phyloP scores from a whole-genome alignment of 2,329 filamentous ascomycete genomes.

The Parasarocladium wereldwijsianum region DNA sequence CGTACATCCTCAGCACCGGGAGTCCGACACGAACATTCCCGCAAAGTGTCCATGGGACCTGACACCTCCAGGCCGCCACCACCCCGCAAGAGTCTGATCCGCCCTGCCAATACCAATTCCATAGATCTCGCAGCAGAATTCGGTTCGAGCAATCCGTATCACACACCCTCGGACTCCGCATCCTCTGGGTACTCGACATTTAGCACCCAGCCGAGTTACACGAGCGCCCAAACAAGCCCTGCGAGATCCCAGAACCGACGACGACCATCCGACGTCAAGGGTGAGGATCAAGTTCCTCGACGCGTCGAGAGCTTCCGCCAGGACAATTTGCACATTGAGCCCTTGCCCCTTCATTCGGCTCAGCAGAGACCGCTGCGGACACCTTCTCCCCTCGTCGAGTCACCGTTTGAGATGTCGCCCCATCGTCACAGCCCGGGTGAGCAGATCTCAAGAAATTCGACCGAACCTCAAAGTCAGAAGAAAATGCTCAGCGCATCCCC shows the following conservation, averaged over 20 bases:
- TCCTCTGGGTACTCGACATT: slow-evolving; percentile 50
- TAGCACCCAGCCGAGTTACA: slow-evolving; percentile 36
- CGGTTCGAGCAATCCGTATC: slow-evolving; percentile 47
- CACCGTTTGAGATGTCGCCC: slow-evolving; percentile 14
- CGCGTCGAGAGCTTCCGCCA: slow-evolving; percentile 29
- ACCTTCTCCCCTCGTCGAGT: slow-evolving; percentile 13
- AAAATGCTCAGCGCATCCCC: slow-evolving; percentile 6
- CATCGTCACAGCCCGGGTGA: slow-evolving; percentile 8
- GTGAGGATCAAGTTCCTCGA: slow-evolving; percentile 38
- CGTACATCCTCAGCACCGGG: slow-evolving; percentile 35
- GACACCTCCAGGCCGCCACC: slow-evolving; percentile 38
- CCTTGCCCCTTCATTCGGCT: slow-evolving; percentile 9
- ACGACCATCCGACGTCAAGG: slow-evolving; percentile 26
- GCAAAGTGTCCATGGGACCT: slow-evolving; percentile 29
- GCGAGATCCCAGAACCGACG: slow-evolving; percentile 17
- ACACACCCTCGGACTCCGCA: slow-evolving; percentile 47
- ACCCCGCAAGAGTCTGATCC: slow-evolving; percentile 33
- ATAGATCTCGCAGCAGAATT: slow-evolving; percentile 47
- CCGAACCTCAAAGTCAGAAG: too few species aligned
- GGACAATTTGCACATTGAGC: slow-evolving; percentile 18
- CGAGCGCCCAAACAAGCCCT: slow-evolving; percentile 42
- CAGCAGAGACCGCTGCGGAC: slow-evolving; percentile 11
- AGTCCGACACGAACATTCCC: slow-evolving; percentile 16
- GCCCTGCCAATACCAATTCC: slow-evolving; percentile 24
- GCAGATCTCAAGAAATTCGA: slow-evolving; percentile 5